These are phyloP conservation scores for Conticribra guillardii DNA, from an alignment of 108 stramenopile species.

Conservation along the genomic window DNA sequence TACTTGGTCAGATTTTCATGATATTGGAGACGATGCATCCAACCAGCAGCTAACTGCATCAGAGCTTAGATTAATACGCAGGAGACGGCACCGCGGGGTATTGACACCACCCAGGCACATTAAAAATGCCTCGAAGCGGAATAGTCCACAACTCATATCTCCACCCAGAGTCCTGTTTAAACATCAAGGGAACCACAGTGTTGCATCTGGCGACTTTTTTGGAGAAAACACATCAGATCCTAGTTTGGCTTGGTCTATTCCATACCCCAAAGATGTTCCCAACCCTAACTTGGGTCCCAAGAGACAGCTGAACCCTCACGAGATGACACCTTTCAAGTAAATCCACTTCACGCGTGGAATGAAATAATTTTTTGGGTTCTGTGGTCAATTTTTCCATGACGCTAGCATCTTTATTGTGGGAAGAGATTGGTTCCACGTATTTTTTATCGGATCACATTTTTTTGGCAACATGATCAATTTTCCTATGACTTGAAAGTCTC, in stretches of 20 bases:
- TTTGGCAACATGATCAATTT: no score
- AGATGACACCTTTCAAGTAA: neutral
- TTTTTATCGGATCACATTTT: no score
- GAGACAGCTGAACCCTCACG: neutral
- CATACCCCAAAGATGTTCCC: constrained; percentile 9
- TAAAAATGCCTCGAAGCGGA: neutral
- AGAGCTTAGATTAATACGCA: constrained; percentile 16
- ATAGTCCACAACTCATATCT: neutral
- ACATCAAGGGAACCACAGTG: neutral
- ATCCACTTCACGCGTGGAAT: no score
- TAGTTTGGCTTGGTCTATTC: constrained; percentile 2
- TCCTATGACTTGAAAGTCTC: no score
- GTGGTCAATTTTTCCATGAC: neutral
- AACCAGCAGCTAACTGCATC: neutral
- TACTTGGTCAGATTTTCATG: constrained; percentile 7
- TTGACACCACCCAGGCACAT: neutral
- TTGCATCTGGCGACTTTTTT: neutral
- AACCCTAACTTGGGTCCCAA: constrained; percentile 9
- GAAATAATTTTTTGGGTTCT: no score
- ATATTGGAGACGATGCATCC: neutral
- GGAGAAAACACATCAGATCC: neutral
- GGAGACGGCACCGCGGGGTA: constrained; percentile 22
- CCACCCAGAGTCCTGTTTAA: neutral
- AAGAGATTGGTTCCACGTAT: no score
- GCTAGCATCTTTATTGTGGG: no score